Evolutionary conservation across 2,329 filamentous ascomycete genomes (phyloP).

Genomic region (Huntiella savannae): DNA sequence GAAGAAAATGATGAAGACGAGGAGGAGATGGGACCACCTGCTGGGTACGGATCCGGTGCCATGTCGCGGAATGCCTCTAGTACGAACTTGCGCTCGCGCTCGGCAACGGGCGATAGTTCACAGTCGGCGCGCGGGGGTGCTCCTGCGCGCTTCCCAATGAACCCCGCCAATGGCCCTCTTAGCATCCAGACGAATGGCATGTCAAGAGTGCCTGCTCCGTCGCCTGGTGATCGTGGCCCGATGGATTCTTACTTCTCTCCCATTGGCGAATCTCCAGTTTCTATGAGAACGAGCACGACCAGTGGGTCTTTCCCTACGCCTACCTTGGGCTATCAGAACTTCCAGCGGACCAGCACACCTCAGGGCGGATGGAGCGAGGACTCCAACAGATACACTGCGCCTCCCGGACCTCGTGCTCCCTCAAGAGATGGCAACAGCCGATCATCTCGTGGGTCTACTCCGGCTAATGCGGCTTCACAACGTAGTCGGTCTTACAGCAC

Average conservation of each 20-base stretch:
- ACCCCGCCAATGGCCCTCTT: slow-evolving; percentile 36
- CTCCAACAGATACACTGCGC: slow-evolving; percentile 66
- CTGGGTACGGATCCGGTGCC: slow-evolving; percentile 15
- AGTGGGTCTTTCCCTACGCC: slow-evolving; percentile 47
- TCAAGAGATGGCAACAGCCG: slow-evolving; percentile 44
- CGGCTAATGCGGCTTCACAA: slow-evolving; percentile 51
- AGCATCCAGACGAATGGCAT: slow-evolving; percentile 44
- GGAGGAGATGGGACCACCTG: slow-evolving; percentile 19
- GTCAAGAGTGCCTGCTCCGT: slow-evolving; percentile 19
- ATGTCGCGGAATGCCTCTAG: slow-evolving; percentile 50
- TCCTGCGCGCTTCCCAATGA: slow-evolving; percentile 54
- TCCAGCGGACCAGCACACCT: slow-evolving; percentile 55
- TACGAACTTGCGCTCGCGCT: slow-evolving; percentile 55
- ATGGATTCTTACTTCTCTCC: slow-evolving; percentile 89
- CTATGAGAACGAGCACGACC: slow-evolving; percentile 54
- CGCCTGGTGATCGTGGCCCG: slow-evolving; percentile 41
- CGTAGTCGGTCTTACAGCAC: slow-evolving; percentile 84
- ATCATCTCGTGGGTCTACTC: slow-evolving; percentile 46
- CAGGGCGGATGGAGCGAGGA: slow-evolving; percentile 49
- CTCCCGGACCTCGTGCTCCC: slow-evolving; percentile 63
- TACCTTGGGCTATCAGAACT: slow-evolving; percentile 32
- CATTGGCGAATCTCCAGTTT: slow-evolving; percentile 57
- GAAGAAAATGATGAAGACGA: slow-evolving; percentile 45
- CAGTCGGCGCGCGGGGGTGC: slow-evolving; percentile 38
- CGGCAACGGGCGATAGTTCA: slow-evolving; percentile 53